Base-by-base conservation (phyloP, 108 stramenopile species). In the Nitzschia sp. region DNA sequence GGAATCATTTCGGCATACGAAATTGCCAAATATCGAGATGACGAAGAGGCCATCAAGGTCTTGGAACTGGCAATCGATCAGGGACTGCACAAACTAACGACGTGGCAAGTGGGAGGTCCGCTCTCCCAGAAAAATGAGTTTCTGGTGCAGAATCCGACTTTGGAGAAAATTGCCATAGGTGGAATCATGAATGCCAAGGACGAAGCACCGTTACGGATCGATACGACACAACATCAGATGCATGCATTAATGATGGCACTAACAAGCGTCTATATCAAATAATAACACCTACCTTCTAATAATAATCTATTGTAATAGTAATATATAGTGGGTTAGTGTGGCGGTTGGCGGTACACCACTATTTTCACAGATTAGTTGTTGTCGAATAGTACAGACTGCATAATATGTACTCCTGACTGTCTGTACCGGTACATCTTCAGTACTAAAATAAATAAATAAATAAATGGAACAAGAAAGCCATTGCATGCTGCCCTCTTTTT, bases 221-320 rank as follows among this genome's bases (percentile, higher is more conserved):
- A 71, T 48, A 71, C 69, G 34, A 61, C 69, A 48, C 69, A 71
- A 52, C 69, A 71, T 45, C 69, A 71, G 35, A 61, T 71, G 69
- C 69, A 71, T 61, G 58, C 69, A 22, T n/a, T 71, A n/a, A 71
- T 71, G 33, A 60, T 71, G 59, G 69, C 69, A 6, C 16, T 31
- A 26, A 32, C 35, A 4, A 0, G 16, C n/a, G 41, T 62, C 11
- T 62, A 62, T 29, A 62, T n/a, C n/a, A n/a, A n/a, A n/a, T n/a
- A n/a, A n/a, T n/a, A n/a, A n/a, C n/a, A n/a, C n/a, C n/a, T n/a
- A n/a, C n/a, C n/a, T n/a, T n/a, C n/a, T n/a, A n/a, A n/a, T n/a
- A n/a, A n/a, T n/a, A n/a, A n/a, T n/a, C n/a, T n/a, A n/a, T n/a
- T n/a, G n/a, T n/a, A n/a, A n/a, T n/a, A n/a, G n/a, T n/a, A n/a